These are phyloP conservation scores for Magnolia officinalis DNA, from an alignment of 164 flowering plant genomes.

Conservation along the genomic window DNA sequence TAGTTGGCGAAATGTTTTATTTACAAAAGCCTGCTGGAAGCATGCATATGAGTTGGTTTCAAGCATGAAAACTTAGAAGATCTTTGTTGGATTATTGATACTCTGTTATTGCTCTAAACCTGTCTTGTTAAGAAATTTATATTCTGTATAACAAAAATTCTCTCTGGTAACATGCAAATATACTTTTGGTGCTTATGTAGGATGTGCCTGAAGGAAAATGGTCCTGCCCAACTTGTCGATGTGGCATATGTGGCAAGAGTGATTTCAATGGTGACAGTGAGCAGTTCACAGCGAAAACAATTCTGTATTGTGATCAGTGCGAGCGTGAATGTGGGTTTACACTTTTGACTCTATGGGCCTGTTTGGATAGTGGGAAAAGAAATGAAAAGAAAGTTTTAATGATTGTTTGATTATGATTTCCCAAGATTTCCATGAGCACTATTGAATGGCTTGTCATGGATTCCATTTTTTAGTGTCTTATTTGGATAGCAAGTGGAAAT, in stretches of 20 bases:
- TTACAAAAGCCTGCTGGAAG: no score
- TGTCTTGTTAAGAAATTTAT: no score
- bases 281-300: conserved; percentile 19
- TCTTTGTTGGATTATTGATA: neutral
- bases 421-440: no score
- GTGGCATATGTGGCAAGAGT: conserved; percentile 54
- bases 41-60: no score
- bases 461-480: no score
- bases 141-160: no score
- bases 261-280: conserved; percentile 22
- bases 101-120: neutral
- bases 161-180: neutral
- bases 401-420: no score
- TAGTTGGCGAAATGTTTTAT: no score
- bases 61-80: neutral
- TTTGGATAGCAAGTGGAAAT: no score
- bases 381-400: no score
- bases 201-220: conserved; percentile 78
- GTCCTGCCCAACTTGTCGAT: conserved; percentile 86
- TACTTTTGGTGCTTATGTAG: conserved; percentile 23
- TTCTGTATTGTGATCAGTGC: conserved; percentile 66
- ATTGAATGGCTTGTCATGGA: no score
- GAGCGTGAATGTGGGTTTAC: conserved; percentile 59
- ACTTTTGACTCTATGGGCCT: neutral
- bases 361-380: no score